Percentiles rank a stretch among this genome's conserved stretches.
Conservation (phyloP, 495 filamentous ascomycete species). For the Daldinia childiae region DNA sequence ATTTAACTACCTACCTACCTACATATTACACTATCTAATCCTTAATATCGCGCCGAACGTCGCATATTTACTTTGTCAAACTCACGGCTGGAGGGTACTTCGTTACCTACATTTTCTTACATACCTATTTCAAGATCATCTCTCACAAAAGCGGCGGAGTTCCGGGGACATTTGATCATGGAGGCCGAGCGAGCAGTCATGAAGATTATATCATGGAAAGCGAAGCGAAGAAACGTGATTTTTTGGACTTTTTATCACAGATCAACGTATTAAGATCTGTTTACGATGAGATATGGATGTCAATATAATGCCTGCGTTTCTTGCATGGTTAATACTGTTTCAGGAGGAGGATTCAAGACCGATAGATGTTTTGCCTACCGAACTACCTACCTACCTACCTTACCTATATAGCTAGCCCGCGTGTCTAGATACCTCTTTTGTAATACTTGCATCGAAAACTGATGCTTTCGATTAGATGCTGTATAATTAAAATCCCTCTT, state of each 20-base stretch:
- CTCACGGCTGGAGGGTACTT: not conserved
- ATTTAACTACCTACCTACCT: not conserved
- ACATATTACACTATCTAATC: slow-evolving; percentile 17
- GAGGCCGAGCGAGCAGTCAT: slow-evolving; percentile 20
- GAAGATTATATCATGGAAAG: slow-evolving; percentile 14
- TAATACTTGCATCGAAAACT: slow-evolving; percentile 2
- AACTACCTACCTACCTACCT: not conserved
- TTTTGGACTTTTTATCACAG: not conserved
- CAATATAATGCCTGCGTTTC: not conserved
- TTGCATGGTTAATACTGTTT: not conserved
- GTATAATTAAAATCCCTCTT: not conserved
- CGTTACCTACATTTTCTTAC: slow-evolving; percentile 3
- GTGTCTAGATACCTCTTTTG: slow-evolving; percentile 14
- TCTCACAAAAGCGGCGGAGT: slow-evolving; percentile 27
- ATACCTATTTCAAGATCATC: slow-evolving; percentile 11
- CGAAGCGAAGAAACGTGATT: slow-evolving; percentile 10
- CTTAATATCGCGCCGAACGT: slow-evolving; percentile 11
- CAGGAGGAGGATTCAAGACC: not conserved
- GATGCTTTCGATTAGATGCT: slow-evolving; percentile 1
- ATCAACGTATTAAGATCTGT: not conserved
- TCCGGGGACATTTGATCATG: slow-evolving; percentile 2
- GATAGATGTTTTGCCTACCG: not conserved
- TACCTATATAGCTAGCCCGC: slow-evolving; percentile 1
- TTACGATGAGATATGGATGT: slow-evolving; percentile 12
- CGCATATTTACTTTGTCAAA: slow-evolving; percentile 16